phyloP scores from a whole-genome alignment of 108 stramenopile species.

The Cyclotella kingstonii region DNA sequence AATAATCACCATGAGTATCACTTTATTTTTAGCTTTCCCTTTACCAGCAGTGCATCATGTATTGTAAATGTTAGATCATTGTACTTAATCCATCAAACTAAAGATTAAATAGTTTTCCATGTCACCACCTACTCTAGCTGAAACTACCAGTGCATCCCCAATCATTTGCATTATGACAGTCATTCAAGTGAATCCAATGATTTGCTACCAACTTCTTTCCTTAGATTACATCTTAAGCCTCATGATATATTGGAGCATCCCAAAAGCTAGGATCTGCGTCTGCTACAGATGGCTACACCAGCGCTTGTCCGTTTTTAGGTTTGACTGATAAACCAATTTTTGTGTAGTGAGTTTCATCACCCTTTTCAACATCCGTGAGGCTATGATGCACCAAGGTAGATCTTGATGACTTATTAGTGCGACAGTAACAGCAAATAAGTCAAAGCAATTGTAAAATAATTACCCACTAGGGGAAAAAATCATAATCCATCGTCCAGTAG shows the following conservation, averaged over 20 bases:
- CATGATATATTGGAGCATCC: slow-evolving; percentile 52
- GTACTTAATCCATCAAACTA: too few species aligned
- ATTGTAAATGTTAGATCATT: too few species aligned
- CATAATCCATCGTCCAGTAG: slow-evolving; percentile 75
- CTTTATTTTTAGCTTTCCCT: too few species aligned
- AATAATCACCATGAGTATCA: too few species aligned
- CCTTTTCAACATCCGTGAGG: slow-evolving; percentile 81
- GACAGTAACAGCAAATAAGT: too few species aligned
- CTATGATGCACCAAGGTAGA: too few species aligned
- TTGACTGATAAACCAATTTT: slow-evolving; percentile 46
- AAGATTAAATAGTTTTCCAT: not conserved
- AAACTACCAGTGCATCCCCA: slow-evolving; percentile 73
- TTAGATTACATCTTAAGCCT: slow-evolving; percentile 68
- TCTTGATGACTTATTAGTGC: too few species aligned
- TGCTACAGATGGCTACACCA: slow-evolving; percentile 76
- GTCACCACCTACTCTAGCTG: slow-evolving; percentile 11
- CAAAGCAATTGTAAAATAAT: too few species aligned
- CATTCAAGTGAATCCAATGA: slow-evolving; percentile 75
- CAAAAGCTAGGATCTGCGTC: slow-evolving; percentile 58
- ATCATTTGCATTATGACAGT: slow-evolving; percentile 67
- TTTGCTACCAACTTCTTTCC: slow-evolving; percentile 83
- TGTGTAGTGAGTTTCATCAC: slow-evolving; percentile 79
- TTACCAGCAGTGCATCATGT: too few species aligned
- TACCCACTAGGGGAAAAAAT: slow-evolving; percentile 82
- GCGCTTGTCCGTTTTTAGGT: slow-evolving; percentile 66